phyloP scores from a whole-genome alignment of 208 protist species.

The Wallacemonas sp. region DNA sequence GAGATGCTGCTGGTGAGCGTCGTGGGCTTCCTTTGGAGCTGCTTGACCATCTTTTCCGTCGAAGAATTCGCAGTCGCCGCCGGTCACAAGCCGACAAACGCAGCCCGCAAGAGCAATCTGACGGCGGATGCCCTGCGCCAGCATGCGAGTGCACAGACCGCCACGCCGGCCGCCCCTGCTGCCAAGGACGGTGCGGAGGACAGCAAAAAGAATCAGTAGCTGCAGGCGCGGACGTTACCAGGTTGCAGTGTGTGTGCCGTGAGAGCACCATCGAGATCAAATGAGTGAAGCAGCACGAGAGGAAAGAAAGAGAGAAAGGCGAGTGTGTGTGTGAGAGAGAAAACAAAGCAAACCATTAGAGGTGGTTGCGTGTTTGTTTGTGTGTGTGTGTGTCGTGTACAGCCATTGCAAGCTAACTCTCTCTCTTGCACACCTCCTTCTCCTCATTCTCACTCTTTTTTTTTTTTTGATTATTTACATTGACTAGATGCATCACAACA shows the following conservation, averaged over 20 bases:
- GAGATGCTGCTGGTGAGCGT: constrained; percentile 22
- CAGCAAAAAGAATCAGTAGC: constrained; percentile 28
- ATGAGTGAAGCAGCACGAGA: too few species aligned
- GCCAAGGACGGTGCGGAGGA: not conserved
- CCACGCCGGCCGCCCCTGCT: not conserved
- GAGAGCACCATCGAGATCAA: too few species aligned
- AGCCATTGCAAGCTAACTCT: too few species aligned
- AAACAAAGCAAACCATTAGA: too few species aligned
- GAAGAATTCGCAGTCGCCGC: not conserved
- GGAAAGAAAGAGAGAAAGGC: too few species aligned
- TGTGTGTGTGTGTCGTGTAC: constrained; percentile 1
- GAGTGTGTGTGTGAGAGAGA: too few species aligned
- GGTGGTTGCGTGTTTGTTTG: not conserved
- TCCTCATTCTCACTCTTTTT: too few species aligned
- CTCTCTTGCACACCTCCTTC: not conserved
- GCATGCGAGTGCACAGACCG: not conserved
- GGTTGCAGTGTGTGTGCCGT: too few species aligned
- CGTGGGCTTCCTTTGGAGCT: constrained; percentile 19
- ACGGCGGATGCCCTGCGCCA: not conserved
- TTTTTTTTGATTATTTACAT: too few species aligned
- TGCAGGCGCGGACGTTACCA: constrained; percentile 1
- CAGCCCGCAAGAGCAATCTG: not conserved
- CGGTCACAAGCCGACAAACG: not conserved
- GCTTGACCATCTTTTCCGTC: constrained; percentile 10
- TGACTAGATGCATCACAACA: too few species aligned